Evolutionary conservation across 371 early-diverging fungal genomes (phyloP), one percentile per base, ranked within the genome.

Genomic region (Mucor circinelloides): DNA sequence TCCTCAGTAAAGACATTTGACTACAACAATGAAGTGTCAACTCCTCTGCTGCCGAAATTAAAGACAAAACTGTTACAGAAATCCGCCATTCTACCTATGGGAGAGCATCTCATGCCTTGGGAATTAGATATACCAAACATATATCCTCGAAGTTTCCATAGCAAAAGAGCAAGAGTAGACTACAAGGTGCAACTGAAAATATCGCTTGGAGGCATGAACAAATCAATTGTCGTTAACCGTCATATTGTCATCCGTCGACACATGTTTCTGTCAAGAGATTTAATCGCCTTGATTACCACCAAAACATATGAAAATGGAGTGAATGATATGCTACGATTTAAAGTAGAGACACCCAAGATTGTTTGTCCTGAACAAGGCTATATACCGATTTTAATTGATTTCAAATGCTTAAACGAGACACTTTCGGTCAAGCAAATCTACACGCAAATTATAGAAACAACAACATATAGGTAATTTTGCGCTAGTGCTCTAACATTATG

Each of bases 381-480:
- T 42, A 58, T 80, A 3, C 74, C 78, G 1, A 21, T 74, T 7
- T 56, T 67, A 1, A 36, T 80, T 6, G 69, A 67, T 34, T 74
- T 62, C 27, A 25, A 69, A 6, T 61, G 68, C n/a, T 59, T 75
- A 32, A 60, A 72, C 28, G 40, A 58, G 13, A 54, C 66, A 9
- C 59, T 66, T 13, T 63, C 66, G 0, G 76, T 75, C 1, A 57
- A 66, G 2, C 63, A 55, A 10, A 74, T 80, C 19, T 52, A 67
- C 7, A 75, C 77, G 4, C 74, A 75, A 50, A 30, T 80, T 2
- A 58, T 77, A 17, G 78, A 80, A 58, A 59, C 70, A 2, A 78
- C 77, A 63, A 55, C 72, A n/a, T 75, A 72, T 50, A 80, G 76
- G 80, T 75, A 70, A 58, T 17, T 42, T 23, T 27, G n/a, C n/a